Base-by-base conservation (phyloP, 768 basidiomycete genomes). In the Cyathus striatus region DNA sequence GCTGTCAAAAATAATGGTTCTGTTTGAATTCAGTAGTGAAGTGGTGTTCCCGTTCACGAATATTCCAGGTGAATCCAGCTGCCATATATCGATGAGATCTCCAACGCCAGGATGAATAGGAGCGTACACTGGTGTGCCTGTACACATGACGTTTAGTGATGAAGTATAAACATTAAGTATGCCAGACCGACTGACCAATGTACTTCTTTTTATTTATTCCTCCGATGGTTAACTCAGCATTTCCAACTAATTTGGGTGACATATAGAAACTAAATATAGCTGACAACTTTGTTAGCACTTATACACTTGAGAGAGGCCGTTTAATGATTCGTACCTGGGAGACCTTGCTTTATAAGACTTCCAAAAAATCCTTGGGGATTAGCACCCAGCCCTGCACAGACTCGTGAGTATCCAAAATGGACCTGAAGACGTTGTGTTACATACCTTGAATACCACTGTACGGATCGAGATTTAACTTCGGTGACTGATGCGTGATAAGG, bases 361-460 rank as follows among this genome's bases (percentile, higher is more conserved):
- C 65, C 68, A 46, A 79, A 77, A 49, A 78, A 66, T n/a, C 76
- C 76, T 48, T 69, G 61, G 6, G 70, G 73, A 23, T 57, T 60
- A 17, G 76, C 66, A 38, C 70, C 63, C 70, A 79, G 70, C 42
- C 78, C 76, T 74, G 47, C 4, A 36, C 9, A 40, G 27, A 34
- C 5, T n/a, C n/a, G n/a, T n/a, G n/a, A 9, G 27, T n/a, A 30
- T 30, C n/a, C 9, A n/a, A 30, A 33, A 23, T 2, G 21, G 6
- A 27, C n/a, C 5, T 23, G 17, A 18, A 26, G n/a, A n/a, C n/a
- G n/a, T 17, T 18, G 21, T 25, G 33, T 25, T 7, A 33, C 59
- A 36, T 41, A 70, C 73, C 77, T 57, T 74, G 72, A 41, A 78
- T 79, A 3, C 76, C 77, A 46, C 70, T 72, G 67, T 75, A 79